Conservation (phyloP, 331 rosid species). For the Dryas integrifolia region DNA sequence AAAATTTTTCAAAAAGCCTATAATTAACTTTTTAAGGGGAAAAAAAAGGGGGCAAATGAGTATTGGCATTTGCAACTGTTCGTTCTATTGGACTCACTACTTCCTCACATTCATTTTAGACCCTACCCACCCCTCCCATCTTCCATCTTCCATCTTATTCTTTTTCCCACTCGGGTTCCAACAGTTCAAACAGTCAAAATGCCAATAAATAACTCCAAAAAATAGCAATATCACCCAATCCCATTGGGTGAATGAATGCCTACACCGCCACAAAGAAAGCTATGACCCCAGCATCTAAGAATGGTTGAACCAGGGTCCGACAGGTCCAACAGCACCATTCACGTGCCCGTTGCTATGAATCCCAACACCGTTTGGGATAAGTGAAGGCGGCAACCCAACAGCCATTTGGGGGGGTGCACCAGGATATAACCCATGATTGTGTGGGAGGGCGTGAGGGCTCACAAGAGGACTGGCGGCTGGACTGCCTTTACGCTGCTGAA, state of each 20-base stretch:
- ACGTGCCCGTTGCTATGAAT: conserved; percentile 91
- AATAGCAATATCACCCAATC: conserved; percentile 13
- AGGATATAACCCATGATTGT: conserved; percentile 72
- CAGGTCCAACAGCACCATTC: conserved; percentile 86
- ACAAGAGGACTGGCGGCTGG: conserved; percentile 73
- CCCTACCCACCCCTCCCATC: conserved; percentile 31
- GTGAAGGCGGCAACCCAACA: conserved; percentile 63
- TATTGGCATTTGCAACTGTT: conserved; percentile 60
- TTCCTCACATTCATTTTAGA: conserved; percentile 26
- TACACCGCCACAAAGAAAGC: conserved; percentile 18
- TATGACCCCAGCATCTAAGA: conserved; percentile 44
- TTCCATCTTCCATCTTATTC: conserved; percentile 16
- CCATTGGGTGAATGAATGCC: conserved; percentile 28
- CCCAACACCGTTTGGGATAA: conserved; percentile 73
- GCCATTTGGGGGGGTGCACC: conserved; percentile 52
- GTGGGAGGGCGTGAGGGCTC: conserved; percentile 73
- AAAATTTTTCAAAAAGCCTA: conserved; percentile 40
- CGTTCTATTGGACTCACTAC: conserved; percentile 52
- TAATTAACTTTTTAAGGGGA: conserved; percentile 28
- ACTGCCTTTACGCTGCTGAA: conserved; percentile 81
- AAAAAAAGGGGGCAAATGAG: conserved; percentile 43
- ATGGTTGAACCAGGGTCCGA: conserved; percentile 93
- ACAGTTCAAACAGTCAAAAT: conserved; percentile 59
- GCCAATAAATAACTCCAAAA: conserved; percentile 56
- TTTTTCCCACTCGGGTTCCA: conserved; percentile 39